phyloP scores from a whole-genome alignment of 805 yeast species.

The Kregervanrija delftensis region DNA sequence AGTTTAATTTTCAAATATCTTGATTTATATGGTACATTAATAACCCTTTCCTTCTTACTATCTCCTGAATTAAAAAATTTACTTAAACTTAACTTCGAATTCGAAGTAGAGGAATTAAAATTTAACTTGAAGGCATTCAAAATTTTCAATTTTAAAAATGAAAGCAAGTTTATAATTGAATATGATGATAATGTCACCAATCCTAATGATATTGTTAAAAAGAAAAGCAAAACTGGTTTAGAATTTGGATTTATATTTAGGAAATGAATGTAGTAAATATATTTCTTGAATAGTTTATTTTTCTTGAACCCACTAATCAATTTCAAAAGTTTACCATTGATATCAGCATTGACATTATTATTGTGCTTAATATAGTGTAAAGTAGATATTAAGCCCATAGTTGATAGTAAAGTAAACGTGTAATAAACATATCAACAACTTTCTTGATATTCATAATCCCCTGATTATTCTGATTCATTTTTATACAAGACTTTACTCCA shows the following conservation, averaged over 20 bases:
- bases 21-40: constrained; percentile 42
- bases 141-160: constrained; percentile 8
- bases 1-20: constrained; percentile 34
- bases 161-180: constrained; percentile 19
- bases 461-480: no score
- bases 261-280: constrained; percentile 11
- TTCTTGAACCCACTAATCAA: background rate
- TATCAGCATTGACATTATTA: no score
- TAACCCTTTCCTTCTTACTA: constrained; percentile 27
- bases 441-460: no score
- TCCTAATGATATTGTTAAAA: constrained; percentile 22
- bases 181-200: constrained; percentile 17
- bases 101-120: background rate
- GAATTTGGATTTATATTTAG: constrained; percentile 24
- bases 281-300: constrained; percentile 10
- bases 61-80: no score
- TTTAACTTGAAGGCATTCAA: background rate
- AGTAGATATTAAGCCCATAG: no score
- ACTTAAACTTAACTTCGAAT: background rate
- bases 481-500: no score
- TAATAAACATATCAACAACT: no score
- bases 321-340: no score
- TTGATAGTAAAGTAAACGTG: no score
- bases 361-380: no score
- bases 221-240: constrained; percentile 28